phyloP scores from a whole-genome alignment of 139 green algal genomes.

The Chlorella sp. region DNA sequence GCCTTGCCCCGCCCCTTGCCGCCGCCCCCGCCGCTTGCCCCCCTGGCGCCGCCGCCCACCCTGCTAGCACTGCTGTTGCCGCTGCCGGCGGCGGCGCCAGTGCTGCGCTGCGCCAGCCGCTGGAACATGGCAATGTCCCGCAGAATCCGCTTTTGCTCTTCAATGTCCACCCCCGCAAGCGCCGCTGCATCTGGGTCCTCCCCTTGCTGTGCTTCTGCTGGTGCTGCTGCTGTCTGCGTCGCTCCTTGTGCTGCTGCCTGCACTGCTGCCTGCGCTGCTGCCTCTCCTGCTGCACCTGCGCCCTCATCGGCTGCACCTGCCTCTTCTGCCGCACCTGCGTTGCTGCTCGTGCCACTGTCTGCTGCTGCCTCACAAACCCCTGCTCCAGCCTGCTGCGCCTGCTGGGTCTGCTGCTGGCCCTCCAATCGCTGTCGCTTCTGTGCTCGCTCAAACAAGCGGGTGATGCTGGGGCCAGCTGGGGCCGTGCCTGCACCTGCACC shows the following conservation, averaged over 20 bases:
- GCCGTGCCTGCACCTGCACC: background rate
- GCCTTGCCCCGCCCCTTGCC: no score
- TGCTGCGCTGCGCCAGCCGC: background rate
- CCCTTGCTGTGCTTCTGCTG: no score
- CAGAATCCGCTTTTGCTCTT: conserved; percentile 2
- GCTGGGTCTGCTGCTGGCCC: background rate
- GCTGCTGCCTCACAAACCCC: no score
- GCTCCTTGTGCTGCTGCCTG: no score
- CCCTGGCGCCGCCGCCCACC: background rate
- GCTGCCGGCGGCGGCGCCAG: background rate
- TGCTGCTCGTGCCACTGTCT: no score
- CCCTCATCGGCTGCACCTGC: no score
- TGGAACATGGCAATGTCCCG: background rate
- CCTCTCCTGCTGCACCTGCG: no score
- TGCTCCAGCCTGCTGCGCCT: no score
- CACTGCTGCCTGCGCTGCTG: no score
- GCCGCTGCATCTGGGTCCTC: background rate
- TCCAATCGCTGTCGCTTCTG: conserved; percentile 17
- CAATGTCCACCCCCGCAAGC: background rate
- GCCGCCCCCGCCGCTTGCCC: no score
- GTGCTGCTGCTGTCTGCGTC: conserved; percentile 7
- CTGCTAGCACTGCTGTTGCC: background rate
- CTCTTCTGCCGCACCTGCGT: no score
- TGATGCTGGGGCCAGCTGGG: background rate
- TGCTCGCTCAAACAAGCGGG: conserved; percentile 9